A percentile compares a stretch with the other conserved stretches of the same genome.
Conservation (phyloP, 202 grass and related monocot species). For the Schoenoplectus tabernaemontani region DNA sequence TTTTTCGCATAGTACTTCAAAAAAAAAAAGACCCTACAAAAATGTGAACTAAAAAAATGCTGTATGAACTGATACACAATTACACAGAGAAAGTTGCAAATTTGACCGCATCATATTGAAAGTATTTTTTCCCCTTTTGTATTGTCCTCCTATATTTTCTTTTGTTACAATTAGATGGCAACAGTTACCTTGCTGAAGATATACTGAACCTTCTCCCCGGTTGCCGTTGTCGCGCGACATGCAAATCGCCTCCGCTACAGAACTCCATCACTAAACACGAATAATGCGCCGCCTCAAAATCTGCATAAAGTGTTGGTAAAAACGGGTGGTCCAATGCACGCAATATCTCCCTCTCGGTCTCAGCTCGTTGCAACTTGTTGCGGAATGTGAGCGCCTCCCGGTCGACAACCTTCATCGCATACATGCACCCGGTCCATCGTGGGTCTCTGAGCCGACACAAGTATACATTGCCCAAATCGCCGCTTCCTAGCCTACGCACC, state of each 20-base stretch:
- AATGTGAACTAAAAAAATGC: not conserved
- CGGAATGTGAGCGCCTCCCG: conserved; percentile 67
- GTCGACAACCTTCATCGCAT: conserved; percentile 91
- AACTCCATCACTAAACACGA: conserved; percentile 90
- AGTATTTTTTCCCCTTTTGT: not conserved
- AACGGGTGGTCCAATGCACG: conserved; percentile 76
- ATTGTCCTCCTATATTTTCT: not conserved
- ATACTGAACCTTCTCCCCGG: conserved; percentile 46
- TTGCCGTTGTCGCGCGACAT: conserved; percentile 70
- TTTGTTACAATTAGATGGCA: not conserved
- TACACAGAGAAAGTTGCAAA: not conserved
- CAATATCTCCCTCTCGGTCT: conserved; percentile 80
- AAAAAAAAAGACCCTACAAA: too few species aligned
- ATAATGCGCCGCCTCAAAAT: conserved; percentile 88
- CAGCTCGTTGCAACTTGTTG: conserved; percentile 74
- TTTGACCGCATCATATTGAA: not conserved
- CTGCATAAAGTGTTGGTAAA: conserved; percentile 75
- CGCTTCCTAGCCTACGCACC: conserved; percentile 64
- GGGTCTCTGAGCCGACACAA: conserved; percentile 64
- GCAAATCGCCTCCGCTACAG: conserved; percentile 73
- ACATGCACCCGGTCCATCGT: conserved; percentile 43
- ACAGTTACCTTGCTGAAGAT: conserved; percentile 43
- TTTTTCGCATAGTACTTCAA: too few species aligned
- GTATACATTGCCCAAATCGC: conserved; percentile 86
- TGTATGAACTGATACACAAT: not conserved